phyloP scores from a whole-genome alignment of 805 yeast genomes.

The Nakazawaea peltata region DNA sequence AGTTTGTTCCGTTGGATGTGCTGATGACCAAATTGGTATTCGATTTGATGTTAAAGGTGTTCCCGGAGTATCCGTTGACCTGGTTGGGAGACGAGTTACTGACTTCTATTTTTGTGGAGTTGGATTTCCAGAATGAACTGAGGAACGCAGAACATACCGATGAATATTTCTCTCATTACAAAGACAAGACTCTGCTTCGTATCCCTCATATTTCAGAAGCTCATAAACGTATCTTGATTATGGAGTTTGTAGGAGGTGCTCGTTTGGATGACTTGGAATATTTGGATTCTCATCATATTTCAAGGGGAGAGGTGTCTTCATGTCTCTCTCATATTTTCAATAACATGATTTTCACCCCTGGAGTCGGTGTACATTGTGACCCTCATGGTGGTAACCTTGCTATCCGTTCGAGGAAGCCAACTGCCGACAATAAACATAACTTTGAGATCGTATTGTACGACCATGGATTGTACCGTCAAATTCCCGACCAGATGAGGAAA shows the following conservation, averaged over 20 bases:
- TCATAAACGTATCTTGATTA: conserved; percentile 62
- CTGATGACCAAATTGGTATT: conserved; percentile 72
- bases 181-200: conserved; percentile 61
- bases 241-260: conserved; percentile 83
- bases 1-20: conserved; percentile 88
- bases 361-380: conserved; percentile 91
- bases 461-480: conserved; percentile 88
- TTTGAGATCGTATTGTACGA: conserved; percentile 91
- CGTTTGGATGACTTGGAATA: conserved; percentile 71
- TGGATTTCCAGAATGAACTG: conserved; percentile 85
- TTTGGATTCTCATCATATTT: conserved; percentile 54
- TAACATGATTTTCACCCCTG: conserved; percentile 91
- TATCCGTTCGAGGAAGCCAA: conserved; percentile 40
- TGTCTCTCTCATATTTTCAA: conserved; percentile 89
- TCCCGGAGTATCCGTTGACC: conserved; percentile 88
- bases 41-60: conserved; percentile 60
- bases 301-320: conserved; percentile 69
- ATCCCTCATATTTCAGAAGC: conserved; percentile 71
- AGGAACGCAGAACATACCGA: conserved; percentile 66
- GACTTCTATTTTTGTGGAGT: conserved; percentile 79
- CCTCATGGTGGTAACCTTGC: conserved; percentile 98
- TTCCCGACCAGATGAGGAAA: conserved; percentile 67
- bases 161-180: conserved; percentile 51
- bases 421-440: conserved; percentile 42
- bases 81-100: conserved; percentile 97